Evolutionary conservation across 352 stramenopile species (phyloP).

Genomic region (Pythium dissotocum): DNA sequence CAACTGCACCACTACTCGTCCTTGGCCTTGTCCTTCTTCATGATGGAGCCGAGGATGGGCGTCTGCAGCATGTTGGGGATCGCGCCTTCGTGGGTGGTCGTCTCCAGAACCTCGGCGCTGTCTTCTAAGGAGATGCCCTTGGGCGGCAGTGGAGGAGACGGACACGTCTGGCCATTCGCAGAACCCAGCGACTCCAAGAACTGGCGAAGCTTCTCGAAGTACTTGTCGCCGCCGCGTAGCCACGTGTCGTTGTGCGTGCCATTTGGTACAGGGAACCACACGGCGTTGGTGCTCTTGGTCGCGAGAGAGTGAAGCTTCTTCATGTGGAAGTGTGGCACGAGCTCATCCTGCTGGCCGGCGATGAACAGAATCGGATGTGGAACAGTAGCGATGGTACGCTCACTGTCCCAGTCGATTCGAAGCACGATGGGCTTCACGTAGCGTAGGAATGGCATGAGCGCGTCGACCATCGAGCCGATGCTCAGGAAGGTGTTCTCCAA

Average conservation of each 20-base stretch:
- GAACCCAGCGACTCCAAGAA: conserved; percentile 60
- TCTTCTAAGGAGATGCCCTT: background rate
- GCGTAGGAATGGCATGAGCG: conserved; percentile 90
- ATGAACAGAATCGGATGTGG: conserved; percentile 91
- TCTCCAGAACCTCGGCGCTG: conserved; percentile 2
- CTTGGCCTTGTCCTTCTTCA: conserved; percentile 26
- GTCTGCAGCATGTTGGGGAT: conserved; percentile 77
- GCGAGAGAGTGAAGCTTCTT: conserved; percentile 68
- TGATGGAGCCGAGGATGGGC: conserved; percentile 43
- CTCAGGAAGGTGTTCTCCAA: conserved; percentile 95
- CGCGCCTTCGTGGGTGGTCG: conserved; percentile 41
- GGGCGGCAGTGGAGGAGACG: conserved; percentile 19
- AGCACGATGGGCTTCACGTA: conserved; percentile 91
- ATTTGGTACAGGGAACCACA: conserved; percentile 83
- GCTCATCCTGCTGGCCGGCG: conserved; percentile 86
- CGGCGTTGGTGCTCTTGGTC: conserved; percentile 40
- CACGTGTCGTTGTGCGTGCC: conserved; percentile 96
- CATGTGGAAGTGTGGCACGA: conserved; percentile 93
- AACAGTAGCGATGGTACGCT: conserved; percentile 56
- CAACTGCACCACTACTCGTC: conserved; percentile 2
- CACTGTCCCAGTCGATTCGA: conserved; percentile 90
- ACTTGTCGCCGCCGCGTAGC: conserved; percentile 86
- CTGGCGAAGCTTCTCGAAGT: conserved; percentile 69
- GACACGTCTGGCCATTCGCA: conserved; percentile 20
- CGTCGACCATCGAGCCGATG: conserved; percentile 93